Evolutionary conservation across 768 basidiomycete genomes (phyloP).

Genomic region (Hysterangium stoloniferum): DNA sequence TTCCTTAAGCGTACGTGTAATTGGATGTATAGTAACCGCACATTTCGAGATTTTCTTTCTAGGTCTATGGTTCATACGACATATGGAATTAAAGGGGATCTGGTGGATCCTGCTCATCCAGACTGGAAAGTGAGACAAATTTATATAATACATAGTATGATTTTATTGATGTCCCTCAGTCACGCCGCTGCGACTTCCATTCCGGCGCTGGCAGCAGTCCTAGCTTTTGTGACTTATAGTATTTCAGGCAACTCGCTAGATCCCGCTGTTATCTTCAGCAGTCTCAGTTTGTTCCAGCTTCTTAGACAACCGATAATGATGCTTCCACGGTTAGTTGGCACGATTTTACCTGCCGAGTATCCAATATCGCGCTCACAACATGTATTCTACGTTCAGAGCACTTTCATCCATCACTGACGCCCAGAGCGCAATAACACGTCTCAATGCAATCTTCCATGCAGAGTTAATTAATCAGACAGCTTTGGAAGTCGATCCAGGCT

Average conservation of each 20-base stretch:
- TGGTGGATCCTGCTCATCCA: constrained; percentile 51
- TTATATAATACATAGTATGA: not conserved
- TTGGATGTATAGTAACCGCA: not conserved
- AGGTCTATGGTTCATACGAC: constrained; percentile 50
- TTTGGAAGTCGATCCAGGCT: constrained; percentile 36
- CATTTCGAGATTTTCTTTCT: not conserved
- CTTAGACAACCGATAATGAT: constrained; percentile 67
- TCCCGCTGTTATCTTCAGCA: constrained; percentile 61
- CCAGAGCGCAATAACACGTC: constrained; percentile 48
- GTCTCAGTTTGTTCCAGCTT: constrained; percentile 47
- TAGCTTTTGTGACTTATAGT: constrained; percentile 62
- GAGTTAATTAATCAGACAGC: constrained; percentile 38
- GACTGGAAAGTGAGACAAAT: constrained; percentile 46
- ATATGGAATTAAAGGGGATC: constrained; percentile 48
- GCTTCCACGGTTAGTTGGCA: constrained; percentile 35
- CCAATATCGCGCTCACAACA: constrained; percentile 24
- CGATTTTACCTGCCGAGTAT: constrained; percentile 21
- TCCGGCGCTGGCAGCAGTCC: constrained; percentile 56
- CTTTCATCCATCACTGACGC: constrained; percentile 60
- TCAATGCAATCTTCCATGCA: constrained; percentile 46
- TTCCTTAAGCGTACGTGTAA: constrained; percentile 49
- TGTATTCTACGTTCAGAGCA: constrained; percentile 25
- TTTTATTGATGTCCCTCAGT: constrained; percentile 21
- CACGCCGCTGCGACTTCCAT: constrained; percentile 49
- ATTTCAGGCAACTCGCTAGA: constrained; percentile 46